These are phyloP conservation scores for Acacia crassicarpa DNA, from an alignment of 306 rosid genomes.

Conservation along the genomic window DNA sequence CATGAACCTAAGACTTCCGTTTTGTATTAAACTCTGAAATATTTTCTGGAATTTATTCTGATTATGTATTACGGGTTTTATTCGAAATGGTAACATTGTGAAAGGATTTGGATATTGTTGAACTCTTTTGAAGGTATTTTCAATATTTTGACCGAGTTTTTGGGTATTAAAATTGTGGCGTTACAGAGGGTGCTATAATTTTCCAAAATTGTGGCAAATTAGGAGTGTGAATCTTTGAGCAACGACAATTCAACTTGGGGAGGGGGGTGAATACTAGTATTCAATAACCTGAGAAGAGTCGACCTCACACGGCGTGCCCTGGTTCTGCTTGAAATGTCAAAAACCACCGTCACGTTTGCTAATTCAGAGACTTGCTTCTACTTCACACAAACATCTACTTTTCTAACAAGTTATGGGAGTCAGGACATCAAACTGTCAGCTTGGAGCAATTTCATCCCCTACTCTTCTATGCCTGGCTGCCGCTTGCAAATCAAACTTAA, in stretches of 20 bases:
- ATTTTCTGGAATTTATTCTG: too few relatives aligned
- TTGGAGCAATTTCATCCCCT: constrained; percentile 1
- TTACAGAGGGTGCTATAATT: not conserved
- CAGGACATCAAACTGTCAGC: not conserved
- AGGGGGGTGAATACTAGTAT: not conserved
- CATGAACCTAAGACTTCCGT: too few relatives aligned
- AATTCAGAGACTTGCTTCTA: not conserved
- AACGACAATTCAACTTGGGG: constrained; percentile 33
- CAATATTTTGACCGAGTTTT: too few relatives aligned
- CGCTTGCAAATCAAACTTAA: constrained; percentile 25
- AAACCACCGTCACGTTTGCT: not conserved
- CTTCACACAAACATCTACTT: not conserved
- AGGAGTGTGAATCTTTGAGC: constrained; percentile 16
- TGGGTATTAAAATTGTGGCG: too few relatives aligned
- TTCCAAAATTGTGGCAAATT: constrained; percentile 5
- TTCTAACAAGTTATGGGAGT: not conserved
- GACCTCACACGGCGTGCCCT: not conserved
- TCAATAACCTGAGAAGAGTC: constrained; percentile 8
- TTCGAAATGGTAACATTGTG: too few relatives aligned
- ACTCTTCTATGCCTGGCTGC: constrained; percentile 36
- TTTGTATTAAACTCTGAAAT: too few relatives aligned
- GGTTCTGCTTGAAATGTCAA: not conserved
- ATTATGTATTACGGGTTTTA: too few relatives aligned
- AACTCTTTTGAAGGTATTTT: too few relatives aligned
- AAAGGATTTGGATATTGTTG: too few relatives aligned